Evolutionary conservation across 495 filamentous ascomycete genomes (phyloP), one percentile per base, ranked within the genome.

Genomic region (Thozetella sp.): DNA sequence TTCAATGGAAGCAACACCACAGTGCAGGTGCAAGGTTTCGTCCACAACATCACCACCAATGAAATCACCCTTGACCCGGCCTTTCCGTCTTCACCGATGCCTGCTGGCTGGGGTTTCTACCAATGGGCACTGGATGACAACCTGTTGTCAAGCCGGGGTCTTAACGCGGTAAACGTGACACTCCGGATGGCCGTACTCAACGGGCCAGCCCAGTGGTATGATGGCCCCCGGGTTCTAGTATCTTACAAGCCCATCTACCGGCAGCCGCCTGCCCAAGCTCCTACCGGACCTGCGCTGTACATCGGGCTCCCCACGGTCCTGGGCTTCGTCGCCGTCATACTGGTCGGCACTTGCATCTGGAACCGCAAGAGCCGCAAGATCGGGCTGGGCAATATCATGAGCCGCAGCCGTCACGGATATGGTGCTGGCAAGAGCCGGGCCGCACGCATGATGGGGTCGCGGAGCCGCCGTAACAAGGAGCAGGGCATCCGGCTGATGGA

Each of bases 231-330:
- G 4, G 52, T 78, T 24, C 52, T 51, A 4, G 55, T 79, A 22
- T 59, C 59, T 1, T 57, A 66, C 1, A 60, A 58, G n/a, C 69
- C 68, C 9, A 63, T 53, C 1, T 58, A 57, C 20, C 54, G 59
- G 12, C 62, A 63, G 10, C 60, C 61, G 4, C 62, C 60, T 24
- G 54, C 66, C 12, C 54, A 68, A 24, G 52, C 54, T 0, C 66
- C 69, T 17, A 56, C 63, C 40, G 66, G 63, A 17, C 24, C 51
- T 2, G 74, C 68, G 2, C 61, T 80, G 13, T 69, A 68, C 37
- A 76, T 81, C 45, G 78, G 67, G 1, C 62, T 81, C 20, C 78
- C 78, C 1, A 67, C 70, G 43, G 63, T 79, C 2, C 52, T 79
- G 11, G 75, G 72, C 11, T 67, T 76, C 48, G 51, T 77, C 17